Percentiles rank a stretch among this genome's conserved stretches.
Conservation (phyloP, 2,329 filamentous ascomycete genomes). For the Trichoderma koningii region DNA sequence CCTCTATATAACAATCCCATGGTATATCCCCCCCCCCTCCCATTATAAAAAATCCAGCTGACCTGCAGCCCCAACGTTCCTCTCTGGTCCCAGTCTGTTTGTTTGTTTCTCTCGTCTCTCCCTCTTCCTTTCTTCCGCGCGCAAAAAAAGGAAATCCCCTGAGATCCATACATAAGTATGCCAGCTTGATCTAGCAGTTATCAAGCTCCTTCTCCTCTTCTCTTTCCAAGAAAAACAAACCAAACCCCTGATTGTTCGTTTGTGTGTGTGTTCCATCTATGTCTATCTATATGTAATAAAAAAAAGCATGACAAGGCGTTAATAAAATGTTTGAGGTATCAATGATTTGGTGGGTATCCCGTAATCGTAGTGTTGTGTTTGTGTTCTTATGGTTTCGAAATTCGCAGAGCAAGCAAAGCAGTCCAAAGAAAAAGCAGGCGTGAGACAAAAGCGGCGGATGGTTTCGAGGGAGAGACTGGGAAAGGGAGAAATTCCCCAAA, state of each 20-base stretch:
- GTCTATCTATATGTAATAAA: constrained; percentile 15
- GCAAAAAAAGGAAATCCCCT: no score
- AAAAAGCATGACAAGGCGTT: constrained; percentile 21
- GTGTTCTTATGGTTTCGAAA: no score
- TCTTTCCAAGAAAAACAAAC: no score
- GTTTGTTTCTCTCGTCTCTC: constrained; percentile 13
- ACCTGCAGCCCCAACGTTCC: constrained; percentile 17
- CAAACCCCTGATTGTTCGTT: constrained; percentile 10
- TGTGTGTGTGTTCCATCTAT: constrained; percentile 21
- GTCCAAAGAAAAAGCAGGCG: background rate
- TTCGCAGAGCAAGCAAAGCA: background rate
- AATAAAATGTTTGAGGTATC: constrained; percentile 9
- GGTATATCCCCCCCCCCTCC: constrained; percentile 22
- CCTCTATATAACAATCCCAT: constrained; percentile 19
- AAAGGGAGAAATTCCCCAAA: constrained; percentile 11
- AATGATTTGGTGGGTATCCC: constrained; percentile 20
- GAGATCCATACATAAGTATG: no score
- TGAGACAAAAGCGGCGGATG: constrained; percentile 11
- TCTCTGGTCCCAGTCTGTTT: constrained; percentile 7
- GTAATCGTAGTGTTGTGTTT: constrained; percentile 14
- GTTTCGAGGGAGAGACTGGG: constrained; percentile 24
- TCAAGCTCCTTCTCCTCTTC: no score
- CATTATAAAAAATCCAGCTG: background rate
- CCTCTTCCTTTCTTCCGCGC: no score
- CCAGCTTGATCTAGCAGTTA: no score